Evolutionary conservation across 441 rosid species (phyloP).

Genomic region (Adansonia madagascariensis): DNA sequence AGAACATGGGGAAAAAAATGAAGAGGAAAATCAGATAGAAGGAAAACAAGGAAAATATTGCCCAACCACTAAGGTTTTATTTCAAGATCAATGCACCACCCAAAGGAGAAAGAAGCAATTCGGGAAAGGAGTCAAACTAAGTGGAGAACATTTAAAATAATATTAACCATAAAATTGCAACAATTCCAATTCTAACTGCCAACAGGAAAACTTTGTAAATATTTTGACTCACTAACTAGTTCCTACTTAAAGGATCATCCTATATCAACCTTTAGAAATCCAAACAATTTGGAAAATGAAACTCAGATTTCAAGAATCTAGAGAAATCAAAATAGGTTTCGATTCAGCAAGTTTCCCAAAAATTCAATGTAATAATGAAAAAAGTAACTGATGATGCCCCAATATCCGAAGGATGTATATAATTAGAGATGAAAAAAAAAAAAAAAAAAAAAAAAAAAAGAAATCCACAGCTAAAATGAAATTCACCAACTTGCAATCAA

Average conservation of each 20-base stretch:
- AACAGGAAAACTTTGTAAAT: background rate
- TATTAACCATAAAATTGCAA: conserved; percentile 21
- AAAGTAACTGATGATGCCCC: background rate
- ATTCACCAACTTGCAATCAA: conserved; percentile 1
- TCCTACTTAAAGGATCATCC: conserved; percentile 13
- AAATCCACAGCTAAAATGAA: background rate
- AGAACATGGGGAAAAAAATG: conserved; percentile 25
- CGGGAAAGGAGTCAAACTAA: background rate
- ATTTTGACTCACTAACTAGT: background rate
- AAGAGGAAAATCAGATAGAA: conserved; percentile 17
- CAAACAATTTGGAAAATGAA: background rate
- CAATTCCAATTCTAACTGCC: background rate
- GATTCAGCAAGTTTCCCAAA: no score
- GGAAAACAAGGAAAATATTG: conserved; percentile 3
- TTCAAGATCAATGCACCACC: background rate
- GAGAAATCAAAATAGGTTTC: background rate
- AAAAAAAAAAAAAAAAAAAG: background rate
- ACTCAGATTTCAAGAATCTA: background rate
- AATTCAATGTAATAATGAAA: background rate
- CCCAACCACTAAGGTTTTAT: background rate
- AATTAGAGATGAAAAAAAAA: background rate
- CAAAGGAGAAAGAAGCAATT: background rate
- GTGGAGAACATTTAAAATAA: conserved; percentile 7
- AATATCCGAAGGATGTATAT: background rate
- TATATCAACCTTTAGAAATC: background rate